These are phyloP conservation scores for Cokeromyces recurvatus DNA, from an alignment of 371 early-diverging fungal species.

Conservation along the genomic window DNA sequence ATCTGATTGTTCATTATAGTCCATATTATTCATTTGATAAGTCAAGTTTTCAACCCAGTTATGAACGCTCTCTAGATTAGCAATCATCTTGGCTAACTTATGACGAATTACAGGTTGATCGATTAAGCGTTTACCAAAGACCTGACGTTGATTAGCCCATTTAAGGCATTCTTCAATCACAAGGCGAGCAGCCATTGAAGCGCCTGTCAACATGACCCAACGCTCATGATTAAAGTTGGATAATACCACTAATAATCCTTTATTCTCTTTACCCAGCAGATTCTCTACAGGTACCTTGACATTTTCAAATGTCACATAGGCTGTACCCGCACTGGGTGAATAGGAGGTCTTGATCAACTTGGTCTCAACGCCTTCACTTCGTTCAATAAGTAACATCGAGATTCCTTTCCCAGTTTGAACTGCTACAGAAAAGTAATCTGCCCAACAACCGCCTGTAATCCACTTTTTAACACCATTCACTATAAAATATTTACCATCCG, in stretches of 20 bases:
- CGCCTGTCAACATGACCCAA: slow-evolving; percentile 29
- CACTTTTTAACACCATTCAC: slow-evolving; percentile 67
- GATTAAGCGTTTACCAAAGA: slow-evolving; percentile 79
- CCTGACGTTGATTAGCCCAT: slow-evolving; percentile 52
- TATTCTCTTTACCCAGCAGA: slow-evolving; percentile 65
- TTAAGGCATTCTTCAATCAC: slow-evolving; percentile 40
- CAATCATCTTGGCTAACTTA: slow-evolving; percentile 65
- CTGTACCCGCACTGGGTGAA: slow-evolving; percentile 55
- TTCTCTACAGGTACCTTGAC: slow-evolving; percentile 66
- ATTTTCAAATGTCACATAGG: slow-evolving; percentile 53
- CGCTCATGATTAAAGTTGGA: slow-evolving; percentile 58
- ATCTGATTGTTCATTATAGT: slow-evolving; percentile 49
- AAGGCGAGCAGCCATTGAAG: slow-evolving; percentile 20
- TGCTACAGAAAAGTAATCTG: slow-evolving; percentile 70
- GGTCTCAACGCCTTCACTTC: slow-evolving; percentile 64
- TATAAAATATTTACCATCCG: slow-evolving; percentile 61
- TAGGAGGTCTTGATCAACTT: slow-evolving; percentile 64
- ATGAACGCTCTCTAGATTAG: slow-evolving; percentile 49
- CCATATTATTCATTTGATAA: slow-evolving; percentile 58
- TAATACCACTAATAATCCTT: slow-evolving; percentile 59
- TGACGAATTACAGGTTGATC: slow-evolving; percentile 68
- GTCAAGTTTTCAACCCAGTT: slow-evolving; percentile 54
- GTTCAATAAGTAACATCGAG: slow-evolving; percentile 65
- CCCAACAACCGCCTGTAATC: slow-evolving; percentile 74
- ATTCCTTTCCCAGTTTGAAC: slow-evolving; percentile 70